Evolutionary conservation across 202 grass and related monocot genomes (phyloP).

Genomic region (Setaria italica): DNA sequence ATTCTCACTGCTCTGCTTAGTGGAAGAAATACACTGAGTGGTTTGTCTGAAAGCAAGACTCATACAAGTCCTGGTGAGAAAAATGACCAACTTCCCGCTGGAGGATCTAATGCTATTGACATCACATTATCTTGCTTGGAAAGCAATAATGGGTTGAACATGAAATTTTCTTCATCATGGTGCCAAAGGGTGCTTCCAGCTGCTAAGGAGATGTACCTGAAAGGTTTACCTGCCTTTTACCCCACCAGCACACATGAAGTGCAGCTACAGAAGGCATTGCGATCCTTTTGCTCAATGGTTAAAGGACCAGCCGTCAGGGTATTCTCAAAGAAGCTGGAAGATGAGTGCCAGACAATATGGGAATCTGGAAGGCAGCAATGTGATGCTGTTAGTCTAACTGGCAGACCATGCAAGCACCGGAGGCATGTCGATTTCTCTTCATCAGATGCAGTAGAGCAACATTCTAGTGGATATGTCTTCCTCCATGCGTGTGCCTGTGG

Average conservation of each 20-base stretch:
- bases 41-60: constrained; percentile 44
- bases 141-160: constrained; percentile 69
- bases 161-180: constrained; percentile 94
- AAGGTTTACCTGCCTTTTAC: constrained; percentile 84
- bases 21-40: constrained; percentile 31
- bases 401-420: constrained; percentile 81
- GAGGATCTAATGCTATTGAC: constrained; percentile 55
- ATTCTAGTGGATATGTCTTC: constrained; percentile 83
- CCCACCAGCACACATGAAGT: constrained; percentile 70
- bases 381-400: constrained; percentile 82
- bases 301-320: constrained; percentile 79
- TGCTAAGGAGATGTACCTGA: constrained; percentile 81
- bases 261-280: constrained; percentile 81
- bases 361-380: constrained; percentile 95
- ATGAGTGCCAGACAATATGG: constrained; percentile 83
- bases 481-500: constrained; percentile 98
- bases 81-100: constrained; percentile 48
- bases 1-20: constrained; percentile 68
- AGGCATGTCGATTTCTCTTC: constrained; percentile 57
- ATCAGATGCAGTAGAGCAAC: constrained; percentile 51
- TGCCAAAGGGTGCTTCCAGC: constrained; percentile 86
- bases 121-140: constrained; percentile 75
- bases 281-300: constrained; percentile 73
- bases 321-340: constrained; percentile 83
- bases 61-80: constrained; percentile 45